Evolutionary conservation across 805 yeast genomes (phyloP).

Genomic region (Ogataea glucozyma): DNA sequence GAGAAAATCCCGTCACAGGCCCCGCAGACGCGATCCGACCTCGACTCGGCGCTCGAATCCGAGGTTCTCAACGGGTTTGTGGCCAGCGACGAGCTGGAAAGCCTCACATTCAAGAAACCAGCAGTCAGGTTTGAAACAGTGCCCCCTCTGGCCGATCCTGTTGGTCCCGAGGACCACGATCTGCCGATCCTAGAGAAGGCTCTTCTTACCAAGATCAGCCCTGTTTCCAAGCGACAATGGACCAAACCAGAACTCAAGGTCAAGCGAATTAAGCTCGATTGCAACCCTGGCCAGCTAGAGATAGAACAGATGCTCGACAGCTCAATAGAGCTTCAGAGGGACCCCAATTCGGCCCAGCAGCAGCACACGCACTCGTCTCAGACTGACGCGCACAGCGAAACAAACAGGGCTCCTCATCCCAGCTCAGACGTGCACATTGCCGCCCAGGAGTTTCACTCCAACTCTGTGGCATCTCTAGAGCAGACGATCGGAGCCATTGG

Average conservation of each 20-base stretch:
- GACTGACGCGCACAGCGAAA: not conserved
- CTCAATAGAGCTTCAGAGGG: not conserved
- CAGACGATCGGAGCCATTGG: conserved; percentile 20
- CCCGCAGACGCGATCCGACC: not conserved
- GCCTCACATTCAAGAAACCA: conserved; percentile 39
- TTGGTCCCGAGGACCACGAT: not conserved
- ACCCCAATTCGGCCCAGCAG: not conserved
- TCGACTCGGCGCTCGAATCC: conserved; percentile 1
- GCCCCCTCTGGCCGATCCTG: not conserved
- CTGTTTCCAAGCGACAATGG: conserved; percentile 21
- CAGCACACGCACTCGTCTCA: not conserved
- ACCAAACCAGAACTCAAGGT: conserved; percentile 32
- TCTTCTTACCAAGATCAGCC: conserved; percentile 13
- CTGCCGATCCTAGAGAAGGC: conserved; percentile 14
- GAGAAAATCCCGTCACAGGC: conserved; percentile 3
- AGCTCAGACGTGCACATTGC: conserved; percentile 1
- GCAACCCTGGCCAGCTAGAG: conserved; percentile 10
- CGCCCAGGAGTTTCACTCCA: not conserved
- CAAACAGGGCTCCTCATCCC: not conserved
- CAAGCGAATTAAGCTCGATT: conserved; percentile 26
- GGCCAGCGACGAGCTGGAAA: conserved; percentile 22
- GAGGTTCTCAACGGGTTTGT: conserved; percentile 32
- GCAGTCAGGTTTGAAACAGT: conserved; percentile 17
- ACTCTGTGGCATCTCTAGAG: conserved; percentile 4
- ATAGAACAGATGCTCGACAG: conserved; percentile 6